phyloP scores from a whole-genome alignment of 1,284 basidiomycete species.

The Retiboletus flavoniger region DNA sequence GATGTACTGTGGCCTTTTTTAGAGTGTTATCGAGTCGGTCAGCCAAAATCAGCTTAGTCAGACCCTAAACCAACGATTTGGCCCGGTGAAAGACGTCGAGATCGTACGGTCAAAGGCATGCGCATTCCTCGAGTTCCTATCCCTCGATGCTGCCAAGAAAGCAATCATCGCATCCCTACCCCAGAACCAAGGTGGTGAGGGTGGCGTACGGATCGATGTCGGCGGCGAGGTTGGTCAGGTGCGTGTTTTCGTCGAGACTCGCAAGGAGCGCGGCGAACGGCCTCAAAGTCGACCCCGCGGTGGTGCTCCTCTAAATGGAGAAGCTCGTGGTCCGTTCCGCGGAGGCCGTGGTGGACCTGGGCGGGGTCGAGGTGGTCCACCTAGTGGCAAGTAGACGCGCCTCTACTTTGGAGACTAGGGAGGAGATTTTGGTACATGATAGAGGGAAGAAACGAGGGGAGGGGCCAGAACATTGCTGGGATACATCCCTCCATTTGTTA shows the following conservation, averaged over 20 bases:
- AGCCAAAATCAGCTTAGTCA: constrained; percentile 58
- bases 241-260: constrained; percentile 79
- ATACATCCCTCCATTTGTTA: constrained; percentile 12
- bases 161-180: constrained; percentile 79
- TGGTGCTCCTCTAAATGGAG: constrained; percentile 44
- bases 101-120: constrained; percentile 88
- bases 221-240: constrained; percentile 50
- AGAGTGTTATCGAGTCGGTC: constrained; percentile 78
- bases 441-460: not conserved
- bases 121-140: constrained; percentile 90
- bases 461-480: constrained; percentile 8
- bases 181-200: constrained; percentile 74
- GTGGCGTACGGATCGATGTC: constrained; percentile 77
- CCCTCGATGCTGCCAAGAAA: constrained; percentile 76
- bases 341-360: constrained; percentile 38
- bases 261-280: constrained; percentile 84
- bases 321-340: constrained; percentile 39
- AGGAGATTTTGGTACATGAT: constrained; percentile 2
- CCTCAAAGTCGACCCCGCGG: constrained; percentile 51
- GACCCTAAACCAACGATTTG: constrained; percentile 72
- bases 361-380: constrained; percentile 36
- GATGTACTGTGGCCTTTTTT: not conserved
- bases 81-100: constrained; percentile 85
- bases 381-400: constrained; percentile 20
- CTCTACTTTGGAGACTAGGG: not conserved